Percentiles rank a stretch among this genome's conserved stretches.
These are phyloP conservation scores for Xenoacremonium recifei DNA, from an alignment of 2,329 filamentous ascomycete species.

Conservation along the genomic window DNA sequence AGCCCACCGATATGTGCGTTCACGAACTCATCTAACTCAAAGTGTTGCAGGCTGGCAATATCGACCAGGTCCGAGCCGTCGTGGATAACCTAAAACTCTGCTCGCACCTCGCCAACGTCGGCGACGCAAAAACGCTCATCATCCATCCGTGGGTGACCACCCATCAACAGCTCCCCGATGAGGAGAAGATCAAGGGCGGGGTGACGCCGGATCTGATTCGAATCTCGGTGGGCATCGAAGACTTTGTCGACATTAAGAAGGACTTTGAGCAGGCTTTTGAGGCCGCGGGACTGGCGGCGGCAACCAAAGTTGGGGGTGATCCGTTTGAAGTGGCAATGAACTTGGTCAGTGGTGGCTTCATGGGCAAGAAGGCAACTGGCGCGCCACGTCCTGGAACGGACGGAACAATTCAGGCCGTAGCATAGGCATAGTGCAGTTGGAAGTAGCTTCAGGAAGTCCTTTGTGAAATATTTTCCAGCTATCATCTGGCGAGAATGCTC, in stretches of 20 bases:
- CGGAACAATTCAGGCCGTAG: too few relatives aligned
- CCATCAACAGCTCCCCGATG: constrained; percentile 66
- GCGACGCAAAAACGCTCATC: constrained; percentile 70
- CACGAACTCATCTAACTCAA: background rate
- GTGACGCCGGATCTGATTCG: constrained; percentile 47
- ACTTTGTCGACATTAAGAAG: constrained; percentile 70
- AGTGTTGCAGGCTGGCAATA: background rate
- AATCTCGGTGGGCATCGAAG: constrained; percentile 50
- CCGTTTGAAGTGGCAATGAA: too few relatives aligned
- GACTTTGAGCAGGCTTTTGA: constrained; percentile 60
- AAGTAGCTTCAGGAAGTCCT: too few relatives aligned
- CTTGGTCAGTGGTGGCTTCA: too few relatives aligned
- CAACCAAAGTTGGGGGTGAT: too few relatives aligned
- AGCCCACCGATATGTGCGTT: too few relatives aligned
- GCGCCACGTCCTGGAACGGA: too few relatives aligned
- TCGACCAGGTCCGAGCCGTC: constrained; percentile 55
- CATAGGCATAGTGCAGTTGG: too few relatives aligned
- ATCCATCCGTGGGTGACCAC: constrained; percentile 74
- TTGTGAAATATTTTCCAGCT: too few relatives aligned
- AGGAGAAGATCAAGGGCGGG: constrained; percentile 63
- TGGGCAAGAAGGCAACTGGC: too few relatives aligned
- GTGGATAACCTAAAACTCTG: constrained; percentile 73
- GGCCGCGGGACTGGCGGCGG: background rate
- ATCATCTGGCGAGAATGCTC: too few relatives aligned
- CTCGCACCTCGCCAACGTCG: constrained; percentile 66